A percentile compares a stretch with the other conserved stretches of the same genome.
These are phyloP conservation scores for Chrysanthemum seticuspe DNA, from an alignment of 129 eudicot genomes.

Conservation along the genomic window DNA sequence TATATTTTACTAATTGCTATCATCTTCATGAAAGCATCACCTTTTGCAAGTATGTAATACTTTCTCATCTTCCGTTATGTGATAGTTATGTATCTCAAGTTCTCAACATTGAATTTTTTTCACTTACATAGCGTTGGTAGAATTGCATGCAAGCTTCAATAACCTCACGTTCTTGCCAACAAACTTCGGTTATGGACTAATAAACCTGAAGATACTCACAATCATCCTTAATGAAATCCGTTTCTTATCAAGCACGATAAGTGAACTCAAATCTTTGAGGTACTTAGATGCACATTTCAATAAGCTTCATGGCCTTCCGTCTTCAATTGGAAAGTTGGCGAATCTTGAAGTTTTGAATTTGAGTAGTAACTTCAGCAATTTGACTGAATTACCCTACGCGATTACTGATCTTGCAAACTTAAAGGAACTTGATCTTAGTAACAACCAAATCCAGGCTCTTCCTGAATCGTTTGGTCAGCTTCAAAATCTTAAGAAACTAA, in stretches of 20 bases:
- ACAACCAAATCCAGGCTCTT: conserved; percentile 49
- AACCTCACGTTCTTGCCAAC: conserved; percentile 46
- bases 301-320: conserved; percentile 44
- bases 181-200: conserved; percentile 52
- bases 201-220: conserved; percentile 38
- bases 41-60: conserved; percentile 47
- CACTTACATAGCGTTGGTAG: conserved; percentile 42
- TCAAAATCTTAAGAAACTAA: conserved; percentile 31
- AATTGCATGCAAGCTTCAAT: conserved; percentile 60
- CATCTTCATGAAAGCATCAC: conserved; percentile 52
- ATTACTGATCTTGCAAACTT: conserved; percentile 46
- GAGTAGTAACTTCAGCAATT: conserved; percentile 50
- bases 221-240: conserved; percentile 48
- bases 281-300: conserved; percentile 50
- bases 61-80: neutral
- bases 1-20: too few relatives aligned
- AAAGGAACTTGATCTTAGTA: conserved; percentile 54
- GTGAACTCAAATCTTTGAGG: conserved; percentile 47
- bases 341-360: conserved; percentile 50
- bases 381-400: conserved; percentile 45
- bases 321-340: conserved; percentile 35
- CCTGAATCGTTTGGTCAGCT: conserved; percentile 49
- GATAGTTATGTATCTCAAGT: neutral
- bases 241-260: conserved; percentile 42
- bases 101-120: neutral